Evolutionary conservation across 768 basidiomycete species (phyloP).

Genomic region (Mycena pura): DNA sequence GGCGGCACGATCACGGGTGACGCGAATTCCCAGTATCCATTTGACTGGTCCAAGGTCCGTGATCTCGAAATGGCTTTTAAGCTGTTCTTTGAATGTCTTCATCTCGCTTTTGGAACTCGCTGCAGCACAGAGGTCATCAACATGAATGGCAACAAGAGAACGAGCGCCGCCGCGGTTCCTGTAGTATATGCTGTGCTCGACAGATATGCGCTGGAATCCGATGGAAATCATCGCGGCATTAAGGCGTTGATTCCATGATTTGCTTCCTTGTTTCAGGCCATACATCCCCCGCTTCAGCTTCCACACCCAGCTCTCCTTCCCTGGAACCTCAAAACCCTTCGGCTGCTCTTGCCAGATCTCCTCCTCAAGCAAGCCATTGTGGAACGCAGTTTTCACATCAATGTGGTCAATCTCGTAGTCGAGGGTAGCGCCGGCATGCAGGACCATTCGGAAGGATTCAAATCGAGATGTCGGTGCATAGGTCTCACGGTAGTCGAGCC

Average conservation of each 20-base stretch:
- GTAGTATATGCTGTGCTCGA: no score
- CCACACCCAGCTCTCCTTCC: conserved; percentile 4
- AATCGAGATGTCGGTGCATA: background rate
- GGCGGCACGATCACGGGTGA: no score
- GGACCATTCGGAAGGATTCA: background rate
- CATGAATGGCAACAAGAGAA: no score
- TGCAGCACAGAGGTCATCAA: no score
- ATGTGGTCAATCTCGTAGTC: conserved; percentile 3
- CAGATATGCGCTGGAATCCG: conserved; percentile 18
- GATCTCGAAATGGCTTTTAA: no score
- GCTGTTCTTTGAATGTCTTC: no score
- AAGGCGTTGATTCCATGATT: background rate
- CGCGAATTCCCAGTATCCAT: no score
- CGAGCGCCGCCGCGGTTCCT: no score
- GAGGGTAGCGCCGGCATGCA: background rate
- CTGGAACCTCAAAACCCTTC: background rate
- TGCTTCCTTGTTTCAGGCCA: conserved; percentile 2
- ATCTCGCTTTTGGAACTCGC: no score
- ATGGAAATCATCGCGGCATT: background rate
- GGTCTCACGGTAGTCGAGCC: background rate
- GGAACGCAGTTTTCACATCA: background rate
- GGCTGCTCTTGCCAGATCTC: no score
- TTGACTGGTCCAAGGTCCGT: no score
- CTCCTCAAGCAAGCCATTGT: conserved; percentile 2
- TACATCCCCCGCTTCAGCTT: conserved; percentile 9